These are phyloP conservation scores for Lentinula sp. DNA, from an alignment of 768 basidiomycete species.

Conservation along the genomic window DNA sequence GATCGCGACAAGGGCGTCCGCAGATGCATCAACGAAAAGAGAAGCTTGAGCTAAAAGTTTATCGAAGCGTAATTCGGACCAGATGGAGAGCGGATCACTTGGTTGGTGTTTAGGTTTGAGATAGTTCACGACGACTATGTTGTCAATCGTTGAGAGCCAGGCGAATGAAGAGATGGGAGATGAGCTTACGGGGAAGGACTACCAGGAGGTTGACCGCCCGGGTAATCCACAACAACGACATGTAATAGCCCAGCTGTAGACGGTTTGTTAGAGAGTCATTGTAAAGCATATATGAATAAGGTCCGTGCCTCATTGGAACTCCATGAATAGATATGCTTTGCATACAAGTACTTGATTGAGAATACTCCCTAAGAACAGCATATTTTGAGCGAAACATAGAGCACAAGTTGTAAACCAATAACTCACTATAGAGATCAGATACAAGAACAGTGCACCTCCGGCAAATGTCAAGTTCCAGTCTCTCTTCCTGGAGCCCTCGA, in stretches of 20 bases:
- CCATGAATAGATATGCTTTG: constrained; percentile 68
- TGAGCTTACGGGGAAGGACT: constrained; percentile 57
- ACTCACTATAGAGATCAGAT: constrained; percentile 60
- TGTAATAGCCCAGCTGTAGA: constrained; percentile 62
- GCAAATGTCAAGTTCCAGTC: constrained; percentile 76
- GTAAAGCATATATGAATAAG: neutral
- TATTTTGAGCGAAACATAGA: neutral
- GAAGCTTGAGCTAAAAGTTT: constrained; percentile 58
- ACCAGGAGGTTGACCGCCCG: constrained; percentile 64
- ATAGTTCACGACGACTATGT: constrained; percentile 50
- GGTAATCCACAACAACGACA: constrained; percentile 59
- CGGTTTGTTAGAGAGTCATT: neutral
- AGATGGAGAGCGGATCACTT: constrained; percentile 27
- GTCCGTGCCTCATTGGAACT: constrained; percentile 43
- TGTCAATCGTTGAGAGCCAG: neutral
- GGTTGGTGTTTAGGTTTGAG: constrained; percentile 48
- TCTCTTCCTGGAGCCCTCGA: constrained; percentile 30
- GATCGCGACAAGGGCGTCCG: constrained; percentile 55
- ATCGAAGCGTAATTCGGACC: constrained; percentile 64
- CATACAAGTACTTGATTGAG: constrained; percentile 75
- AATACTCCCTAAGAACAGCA: constrained; percentile 47
- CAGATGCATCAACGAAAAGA: constrained; percentile 59
- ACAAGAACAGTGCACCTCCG: constrained; percentile 56
- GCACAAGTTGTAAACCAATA: neutral
- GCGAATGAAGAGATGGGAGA: neutral